These are phyloP conservation scores for Gracilariopsis chorda DNA, from an alignment of 23 red algal species.

Conservation along the genomic window DNA sequence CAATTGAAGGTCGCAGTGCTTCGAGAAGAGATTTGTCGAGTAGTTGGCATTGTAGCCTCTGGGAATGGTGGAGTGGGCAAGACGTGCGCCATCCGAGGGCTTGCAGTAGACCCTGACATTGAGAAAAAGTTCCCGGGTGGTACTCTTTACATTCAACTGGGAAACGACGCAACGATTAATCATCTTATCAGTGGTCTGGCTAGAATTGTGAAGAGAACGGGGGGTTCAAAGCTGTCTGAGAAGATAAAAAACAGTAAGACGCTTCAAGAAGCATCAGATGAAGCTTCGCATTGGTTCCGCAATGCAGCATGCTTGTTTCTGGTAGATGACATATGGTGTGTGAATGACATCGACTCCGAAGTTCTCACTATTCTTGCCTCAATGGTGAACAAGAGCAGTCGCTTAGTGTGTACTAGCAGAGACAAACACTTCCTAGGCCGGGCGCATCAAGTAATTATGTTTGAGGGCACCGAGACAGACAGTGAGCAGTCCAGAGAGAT, in stretches of 20 bases:
- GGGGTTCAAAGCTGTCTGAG: neutral
- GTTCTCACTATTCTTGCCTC: neutral
- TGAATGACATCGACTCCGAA: neutral
- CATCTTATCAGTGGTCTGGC: neutral
- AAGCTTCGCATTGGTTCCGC: neutral
- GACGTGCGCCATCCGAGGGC: neutral
- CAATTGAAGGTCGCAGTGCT: neutral
- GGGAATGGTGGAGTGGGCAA: neutral
- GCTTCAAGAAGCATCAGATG: neutral
- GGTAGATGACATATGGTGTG: too few species aligned
- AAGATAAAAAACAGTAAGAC: neutral
- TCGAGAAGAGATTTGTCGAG: neutral
- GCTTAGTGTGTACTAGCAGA: neutral
- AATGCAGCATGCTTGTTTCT: neutral
- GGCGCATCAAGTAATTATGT: neutral
- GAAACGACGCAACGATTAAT: neutral
- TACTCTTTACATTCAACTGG: neutral
- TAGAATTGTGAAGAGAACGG: neutral
- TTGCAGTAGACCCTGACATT: neutral
- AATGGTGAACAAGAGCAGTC: neutral
- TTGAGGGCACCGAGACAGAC: neutral
- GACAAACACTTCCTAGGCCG: neutral
- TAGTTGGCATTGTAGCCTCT: neutral
- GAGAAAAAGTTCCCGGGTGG: neutral
- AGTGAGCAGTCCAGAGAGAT: neutral